These are phyloP conservation scores for Trichoderma atrobrunneum DNA, from an alignment of 2,329 filamentous ascomycete species.

Conservation along the genomic window DNA sequence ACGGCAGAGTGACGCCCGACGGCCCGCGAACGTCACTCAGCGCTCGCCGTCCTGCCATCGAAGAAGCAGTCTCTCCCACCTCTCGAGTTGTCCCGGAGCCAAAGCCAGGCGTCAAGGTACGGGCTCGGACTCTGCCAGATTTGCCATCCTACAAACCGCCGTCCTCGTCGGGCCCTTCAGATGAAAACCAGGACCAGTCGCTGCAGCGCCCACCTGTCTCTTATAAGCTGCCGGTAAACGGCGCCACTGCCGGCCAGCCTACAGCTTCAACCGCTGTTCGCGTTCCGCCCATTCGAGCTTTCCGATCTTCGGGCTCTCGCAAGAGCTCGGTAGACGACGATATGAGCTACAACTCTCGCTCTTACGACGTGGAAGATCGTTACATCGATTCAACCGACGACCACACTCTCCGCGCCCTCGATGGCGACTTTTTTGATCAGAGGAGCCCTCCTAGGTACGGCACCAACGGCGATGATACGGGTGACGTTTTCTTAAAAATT, in stretches of 20 bases:
- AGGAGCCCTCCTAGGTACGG: conserved; percentile 32
- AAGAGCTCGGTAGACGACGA: conserved; percentile 53
- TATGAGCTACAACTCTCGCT: conserved; percentile 47
- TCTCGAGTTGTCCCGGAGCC: conserved; percentile 24
- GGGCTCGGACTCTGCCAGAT: conserved; percentile 44
- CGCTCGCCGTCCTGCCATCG: conserved; percentile 34
- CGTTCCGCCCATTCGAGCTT: conserved; percentile 52
- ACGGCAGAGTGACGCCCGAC: conserved; percentile 32
- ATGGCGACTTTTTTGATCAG: conserved; percentile 36
- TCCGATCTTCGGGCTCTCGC: conserved; percentile 56
- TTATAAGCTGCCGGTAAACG: conserved; percentile 40
- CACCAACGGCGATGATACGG: conserved; percentile 54
- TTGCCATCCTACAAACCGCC: conserved; percentile 46
- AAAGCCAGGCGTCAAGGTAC: conserved; percentile 23
- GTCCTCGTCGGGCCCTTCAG: conserved; percentile 37
- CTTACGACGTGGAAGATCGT: conserved; percentile 45
- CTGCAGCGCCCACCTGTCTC: conserved; percentile 48
- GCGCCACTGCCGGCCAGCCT: conserved; percentile 32
- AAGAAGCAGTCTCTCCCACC: conserved; percentile 29
- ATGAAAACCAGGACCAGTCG: conserved; percentile 47
- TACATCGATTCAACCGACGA: conserved; percentile 46
- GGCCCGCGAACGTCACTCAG: conserved; percentile 33
- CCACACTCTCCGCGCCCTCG: conserved; percentile 49
- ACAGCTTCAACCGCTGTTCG: conserved; percentile 33
- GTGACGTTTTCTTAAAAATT: conserved; percentile 59